A percentile compares a stretch with the other conserved stretches of the same genome.
Conservation (phyloP, 2,329 filamentous ascomycete genomes). For the Pseudocercospora cruenta region DNA sequence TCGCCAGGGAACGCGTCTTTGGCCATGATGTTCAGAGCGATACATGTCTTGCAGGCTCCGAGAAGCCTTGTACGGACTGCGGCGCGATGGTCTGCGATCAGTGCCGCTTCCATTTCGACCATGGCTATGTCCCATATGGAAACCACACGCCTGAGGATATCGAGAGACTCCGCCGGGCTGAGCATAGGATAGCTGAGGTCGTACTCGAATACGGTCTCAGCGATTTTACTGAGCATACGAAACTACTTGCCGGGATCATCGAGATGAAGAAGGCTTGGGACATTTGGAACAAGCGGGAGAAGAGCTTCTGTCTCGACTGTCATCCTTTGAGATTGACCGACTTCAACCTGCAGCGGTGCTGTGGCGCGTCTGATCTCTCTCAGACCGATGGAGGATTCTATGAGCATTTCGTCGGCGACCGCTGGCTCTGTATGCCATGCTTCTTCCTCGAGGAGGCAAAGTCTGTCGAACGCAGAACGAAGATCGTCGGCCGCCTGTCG, state of each 20-base stretch:
- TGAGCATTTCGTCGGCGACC: background rate
- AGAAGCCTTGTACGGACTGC: background rate
- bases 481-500: too few relatives aligned
- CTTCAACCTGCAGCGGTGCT: too few relatives aligned
- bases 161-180: background rate
- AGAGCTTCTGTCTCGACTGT: background rate
- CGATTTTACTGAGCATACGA: background rate
- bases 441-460: background rate
- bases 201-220: background rate
- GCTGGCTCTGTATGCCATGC: background rate
- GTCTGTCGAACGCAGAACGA: background rate
- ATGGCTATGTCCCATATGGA: background rate
- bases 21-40: background rate
- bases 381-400: background rate
- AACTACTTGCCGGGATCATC: background rate
- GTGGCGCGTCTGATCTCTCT: background rate
- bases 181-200: background rate
- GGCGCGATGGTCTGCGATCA: background rate
- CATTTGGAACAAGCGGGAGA: background rate
- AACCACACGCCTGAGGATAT: background rate
- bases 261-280: background rate
- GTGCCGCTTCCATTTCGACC: background rate
- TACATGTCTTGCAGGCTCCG: background rate
- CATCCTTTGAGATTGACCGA: background rate
- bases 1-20: background rate